Evolutionary conservation across 2,329 filamentous ascomycete genomes (phyloP).

Genomic region (Alternaria dauci): DNA sequence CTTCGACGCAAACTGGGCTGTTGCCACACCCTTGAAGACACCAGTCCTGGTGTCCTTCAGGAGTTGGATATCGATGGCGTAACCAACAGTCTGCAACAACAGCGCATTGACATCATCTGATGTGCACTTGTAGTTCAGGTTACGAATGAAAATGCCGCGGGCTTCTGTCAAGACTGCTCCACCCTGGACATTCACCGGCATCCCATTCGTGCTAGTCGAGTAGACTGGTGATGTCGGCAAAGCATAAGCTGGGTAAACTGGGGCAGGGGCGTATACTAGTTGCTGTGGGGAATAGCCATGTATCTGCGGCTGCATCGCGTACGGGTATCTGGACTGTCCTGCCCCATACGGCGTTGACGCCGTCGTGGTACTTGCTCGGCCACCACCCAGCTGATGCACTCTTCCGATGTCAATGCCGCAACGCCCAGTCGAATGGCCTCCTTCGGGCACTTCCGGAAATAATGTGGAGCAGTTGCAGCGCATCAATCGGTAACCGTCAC

Average conservation of each 20-base stretch:
- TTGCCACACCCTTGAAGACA: slow-evolving; percentile 45
- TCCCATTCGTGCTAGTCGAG: slow-evolving; percentile 41
- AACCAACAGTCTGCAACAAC: slow-evolving; percentile 38
- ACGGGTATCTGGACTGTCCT: slow-evolving; percentile 31
- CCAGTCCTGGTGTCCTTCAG: slow-evolving; percentile 36
- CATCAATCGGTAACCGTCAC: slow-evolving; percentile 36
- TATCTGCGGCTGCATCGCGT: slow-evolving; percentile 32
- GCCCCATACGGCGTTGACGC: slow-evolving; percentile 27
- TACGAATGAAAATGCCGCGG: slow-evolving; percentile 49
- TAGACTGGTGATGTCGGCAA: slow-evolving; percentile 35
- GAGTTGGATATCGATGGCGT: slow-evolving; percentile 37
- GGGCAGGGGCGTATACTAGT: slow-evolving; percentile 25
- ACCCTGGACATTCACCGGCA: slow-evolving; percentile 50
- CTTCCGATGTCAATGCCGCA: slow-evolving; percentile 43
- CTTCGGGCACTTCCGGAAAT: slow-evolving; percentile 36
- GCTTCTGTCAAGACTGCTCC: slow-evolving; percentile 49
- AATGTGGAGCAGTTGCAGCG: slow-evolving; percentile 47
- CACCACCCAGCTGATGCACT: slow-evolving; percentile 33
- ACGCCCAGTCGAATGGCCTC: slow-evolving; percentile 37
- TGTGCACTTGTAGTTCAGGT: slow-evolving; percentile 40
- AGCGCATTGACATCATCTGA: slow-evolving; percentile 38
- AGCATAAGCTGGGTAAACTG: slow-evolving; percentile 30
- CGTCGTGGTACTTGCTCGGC: slow-evolving; percentile 10
- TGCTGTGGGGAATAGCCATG: slow-evolving; percentile 28
- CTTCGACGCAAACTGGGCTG: slow-evolving; percentile 41